phyloP scores from a whole-genome alignment of 2,329 filamentous ascomycete species.

The Cryoendolithus antarcticus region DNA sequence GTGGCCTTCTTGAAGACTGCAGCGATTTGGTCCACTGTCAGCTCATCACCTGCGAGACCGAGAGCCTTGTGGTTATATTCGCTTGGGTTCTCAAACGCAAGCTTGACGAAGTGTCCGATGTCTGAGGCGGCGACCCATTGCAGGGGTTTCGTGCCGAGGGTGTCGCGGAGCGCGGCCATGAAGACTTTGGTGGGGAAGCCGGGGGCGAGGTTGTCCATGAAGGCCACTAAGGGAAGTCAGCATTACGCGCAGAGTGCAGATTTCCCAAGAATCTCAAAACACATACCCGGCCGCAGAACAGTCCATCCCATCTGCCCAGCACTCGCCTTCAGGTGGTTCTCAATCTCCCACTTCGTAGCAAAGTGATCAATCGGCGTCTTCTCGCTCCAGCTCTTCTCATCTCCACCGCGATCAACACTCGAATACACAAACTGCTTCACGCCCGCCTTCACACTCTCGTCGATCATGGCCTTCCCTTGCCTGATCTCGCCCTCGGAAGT shows the following conservation, averaged over 20 bases:
- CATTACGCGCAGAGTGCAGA: too few relatives aligned
- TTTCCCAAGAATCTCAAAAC: too few relatives aligned
- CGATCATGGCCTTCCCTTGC: constrained; percentile 49
- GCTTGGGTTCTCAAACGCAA: constrained; percentile 34
- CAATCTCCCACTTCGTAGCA: constrained; percentile 45
- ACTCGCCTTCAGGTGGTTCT: constrained; percentile 43
- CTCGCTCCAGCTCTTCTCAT: constrained; percentile 39
- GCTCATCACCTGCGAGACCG: constrained; percentile 41
- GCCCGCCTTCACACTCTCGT: constrained; percentile 41
- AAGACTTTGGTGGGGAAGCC: constrained; percentile 40
- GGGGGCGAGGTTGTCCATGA: constrained; percentile 48
- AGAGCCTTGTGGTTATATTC: constrained; percentile 35
- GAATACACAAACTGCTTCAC: constrained; percentile 54
- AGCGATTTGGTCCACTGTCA: constrained; percentile 37
- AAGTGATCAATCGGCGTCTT: constrained; percentile 48
- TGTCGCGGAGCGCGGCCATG: constrained; percentile 33
- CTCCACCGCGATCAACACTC: constrained; percentile 51
- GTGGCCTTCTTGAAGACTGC: constrained; percentile 35
- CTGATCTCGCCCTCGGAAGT: constrained; percentile 36
- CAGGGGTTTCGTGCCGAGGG: constrained; percentile 18
- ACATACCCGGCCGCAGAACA: constrained; percentile 34
- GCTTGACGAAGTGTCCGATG: constrained; percentile 40
- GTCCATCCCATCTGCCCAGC: constrained; percentile 46
- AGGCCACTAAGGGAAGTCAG: constrained; percentile 34
- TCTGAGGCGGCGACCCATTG: constrained; percentile 35